Evolutionary conservation across 805 yeast genomes (phyloP).

Genomic region (Scheffersomyces coipomensis): DNA sequence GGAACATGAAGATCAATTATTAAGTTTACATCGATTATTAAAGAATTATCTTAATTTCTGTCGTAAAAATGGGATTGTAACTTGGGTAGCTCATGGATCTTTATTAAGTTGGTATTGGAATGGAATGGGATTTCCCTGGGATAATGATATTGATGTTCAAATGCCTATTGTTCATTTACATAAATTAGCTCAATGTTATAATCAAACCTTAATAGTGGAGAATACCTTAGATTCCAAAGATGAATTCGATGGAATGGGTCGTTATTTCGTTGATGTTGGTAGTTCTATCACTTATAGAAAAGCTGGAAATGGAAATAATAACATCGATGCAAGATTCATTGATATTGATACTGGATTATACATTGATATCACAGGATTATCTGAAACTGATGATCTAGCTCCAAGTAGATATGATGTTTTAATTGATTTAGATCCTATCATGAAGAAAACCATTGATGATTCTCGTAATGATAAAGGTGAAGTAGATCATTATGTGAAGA

Average conservation of each 20-base stretch:
- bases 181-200: slow-evolving; percentile 45
- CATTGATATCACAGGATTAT: slow-evolving; percentile 70
- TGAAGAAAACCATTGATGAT: slow-evolving; percentile 4
- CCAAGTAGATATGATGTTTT: slow-evolving; percentile 17
- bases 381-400: slow-evolving; percentile 38
- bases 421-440: slow-evolving; percentile 8
- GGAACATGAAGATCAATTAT: slow-evolving; percentile 31
- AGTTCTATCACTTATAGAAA: slow-evolving; percentile 53
- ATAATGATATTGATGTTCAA: slow-evolving; percentile 64
- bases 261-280: slow-evolving; percentile 48
- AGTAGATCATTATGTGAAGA: slow-evolving; percentile 11
- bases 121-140: slow-evolving; percentile 66
- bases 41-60: slow-evolving; percentile 54
- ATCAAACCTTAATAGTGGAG: slow-evolving; percentile 50
- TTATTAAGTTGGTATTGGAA: slow-evolving; percentile 65
- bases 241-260: slow-evolving; percentile 50
- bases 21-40: slow-evolving; percentile 46
- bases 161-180: slow-evolving; percentile 51
- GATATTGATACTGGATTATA: slow-evolving; percentile 70
- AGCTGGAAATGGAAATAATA: slow-evolving; percentile 58
- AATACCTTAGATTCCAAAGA: slow-evolving; percentile 18
- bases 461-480: slow-evolving; percentile 4
- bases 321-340: slow-evolving; percentile 71
- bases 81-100: slow-evolving; percentile 71
- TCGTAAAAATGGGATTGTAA: slow-evolving; percentile 40